Evolutionary conservation across 208 protist genomes (phyloP).

Genomic region (Leishmania mexicana): DNA sequence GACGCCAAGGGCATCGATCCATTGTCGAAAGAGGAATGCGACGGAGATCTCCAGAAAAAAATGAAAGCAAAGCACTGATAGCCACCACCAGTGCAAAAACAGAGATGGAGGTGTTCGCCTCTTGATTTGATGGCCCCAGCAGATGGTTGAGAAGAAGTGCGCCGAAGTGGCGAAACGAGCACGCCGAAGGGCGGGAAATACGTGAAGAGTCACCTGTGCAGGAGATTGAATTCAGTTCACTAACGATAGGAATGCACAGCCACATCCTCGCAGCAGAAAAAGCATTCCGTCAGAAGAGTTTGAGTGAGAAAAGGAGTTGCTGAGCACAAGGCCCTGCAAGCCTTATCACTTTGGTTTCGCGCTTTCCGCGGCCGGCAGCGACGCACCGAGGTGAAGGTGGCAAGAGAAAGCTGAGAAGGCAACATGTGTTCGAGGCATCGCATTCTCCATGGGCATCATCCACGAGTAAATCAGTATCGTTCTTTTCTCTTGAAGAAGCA

Average conservation of each 20-base stretch:
- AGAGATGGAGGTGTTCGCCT: background rate
- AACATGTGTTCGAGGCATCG: background rate
- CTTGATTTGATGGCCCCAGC: background rate
- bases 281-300: too few relatives aligned
- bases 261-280: background rate
- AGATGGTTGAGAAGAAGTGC: background rate
- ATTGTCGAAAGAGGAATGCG: background rate
- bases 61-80: background rate
- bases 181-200: background rate
- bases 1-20: conserved; percentile 27
- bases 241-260: too few relatives aligned
- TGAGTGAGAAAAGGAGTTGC: background rate
- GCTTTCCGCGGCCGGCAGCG: background rate
- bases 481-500: background rate
- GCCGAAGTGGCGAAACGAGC: too few relatives aligned
- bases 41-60: background rate
- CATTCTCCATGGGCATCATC: background rate
- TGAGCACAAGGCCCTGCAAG: background rate
- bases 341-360: background rate
- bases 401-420: background rate
- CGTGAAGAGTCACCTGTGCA: background rate
- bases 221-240: background rate
- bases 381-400: background rate
- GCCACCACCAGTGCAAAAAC: background rate
- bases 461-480: background rate